A percentile compares a stretch with the other conserved stretches of the same genome.
phyloP scores from a whole-genome alignment of 139 green algal genomes.

The Picochlorum sp. region DNA sequence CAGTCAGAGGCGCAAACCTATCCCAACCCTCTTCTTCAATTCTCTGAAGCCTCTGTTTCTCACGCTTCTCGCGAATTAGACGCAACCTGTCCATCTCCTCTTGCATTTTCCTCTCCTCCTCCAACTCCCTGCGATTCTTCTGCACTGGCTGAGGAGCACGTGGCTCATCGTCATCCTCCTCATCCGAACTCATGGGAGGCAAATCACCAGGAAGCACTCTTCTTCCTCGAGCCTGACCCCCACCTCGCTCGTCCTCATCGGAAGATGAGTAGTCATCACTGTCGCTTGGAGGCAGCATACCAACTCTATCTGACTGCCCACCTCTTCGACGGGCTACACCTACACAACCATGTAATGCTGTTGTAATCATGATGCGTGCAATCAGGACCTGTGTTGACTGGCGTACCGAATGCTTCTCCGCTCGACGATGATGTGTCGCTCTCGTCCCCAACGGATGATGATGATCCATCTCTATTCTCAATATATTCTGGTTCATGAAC shows the following conservation, averaged over 20 bases:
- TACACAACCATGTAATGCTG: neutral
- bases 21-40: conserved; percentile 71
- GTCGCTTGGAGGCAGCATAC: conserved; percentile 65
- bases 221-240: conserved; percentile 26
- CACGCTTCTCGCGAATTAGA: conserved; percentile 64
- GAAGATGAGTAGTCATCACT: conserved; percentile 32
- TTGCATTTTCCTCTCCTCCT: conserved; percentile 46
- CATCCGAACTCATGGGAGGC: conserved; percentile 35
- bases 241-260: conserved; percentile 7
- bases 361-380: neutral
- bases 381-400: too few relatives aligned
- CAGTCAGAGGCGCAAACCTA: conserved; percentile 52
- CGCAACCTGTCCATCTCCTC: conserved; percentile 66
- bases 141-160: conserved; percentile 1
- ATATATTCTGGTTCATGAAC: neutral
- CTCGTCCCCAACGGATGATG: neutral
- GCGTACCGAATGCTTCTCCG: too few relatives aligned
- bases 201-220: conserved; percentile 54
- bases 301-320: conserved; percentile 48
- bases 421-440: too few relatives aligned
- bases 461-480: neutral
- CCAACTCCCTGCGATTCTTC: conserved; percentile 13
- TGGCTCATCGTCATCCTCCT: conserved; percentile 12
- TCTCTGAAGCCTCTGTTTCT: conserved; percentile 59
- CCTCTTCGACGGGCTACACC: conserved; percentile 7